phyloP scores from a whole-genome alignment of 768 basidiomycete genomes.

The Myochromella boudieri region DNA sequence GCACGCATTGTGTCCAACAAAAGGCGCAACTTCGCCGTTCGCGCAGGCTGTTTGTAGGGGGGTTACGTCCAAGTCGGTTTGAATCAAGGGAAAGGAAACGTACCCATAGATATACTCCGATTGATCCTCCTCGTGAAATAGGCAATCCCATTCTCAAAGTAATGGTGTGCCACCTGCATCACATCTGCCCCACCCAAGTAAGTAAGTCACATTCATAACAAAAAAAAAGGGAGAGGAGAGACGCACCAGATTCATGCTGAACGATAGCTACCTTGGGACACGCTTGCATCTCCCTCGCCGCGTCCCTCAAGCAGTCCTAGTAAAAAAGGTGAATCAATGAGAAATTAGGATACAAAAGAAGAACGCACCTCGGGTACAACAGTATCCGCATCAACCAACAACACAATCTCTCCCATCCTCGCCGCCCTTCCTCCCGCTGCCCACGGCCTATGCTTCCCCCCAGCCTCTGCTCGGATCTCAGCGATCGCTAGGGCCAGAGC shows the following conservation, averaged over 20 bases:
- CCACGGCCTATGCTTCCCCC: constrained; percentile 59
- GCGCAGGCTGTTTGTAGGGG: constrained; percentile 60
- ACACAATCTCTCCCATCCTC: constrained; percentile 73
- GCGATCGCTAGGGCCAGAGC: constrained; percentile 74
- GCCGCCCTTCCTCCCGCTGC: constrained; percentile 69
- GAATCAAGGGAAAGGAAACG: constrained; percentile 20
- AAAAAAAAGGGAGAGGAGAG: constrained; percentile 12
- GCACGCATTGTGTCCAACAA: constrained; percentile 80
- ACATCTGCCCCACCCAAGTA: constrained; percentile 48
- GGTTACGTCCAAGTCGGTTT: background rate
- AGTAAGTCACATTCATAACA: too few species aligned
- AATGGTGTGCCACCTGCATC: constrained; percentile 83
- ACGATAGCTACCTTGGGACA: constrained; percentile 80
- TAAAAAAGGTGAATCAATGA: background rate
- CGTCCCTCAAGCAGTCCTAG: constrained; percentile 79
- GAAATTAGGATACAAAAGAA: background rate
- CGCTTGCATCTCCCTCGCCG: constrained; percentile 76
- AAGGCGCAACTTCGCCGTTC: constrained; percentile 80
- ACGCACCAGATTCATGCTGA: constrained; percentile 73
- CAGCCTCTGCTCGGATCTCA: constrained; percentile 62
- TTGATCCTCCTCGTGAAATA: constrained; percentile 85
- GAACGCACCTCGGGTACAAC: constrained; percentile 59
- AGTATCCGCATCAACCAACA: constrained; percentile 80
- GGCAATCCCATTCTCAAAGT: constrained; percentile 87
- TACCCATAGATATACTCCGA: constrained; percentile 70